phyloP scores from a whole-genome alignment of 768 basidiomycete species.

The Phylloporus sp. region DNA sequence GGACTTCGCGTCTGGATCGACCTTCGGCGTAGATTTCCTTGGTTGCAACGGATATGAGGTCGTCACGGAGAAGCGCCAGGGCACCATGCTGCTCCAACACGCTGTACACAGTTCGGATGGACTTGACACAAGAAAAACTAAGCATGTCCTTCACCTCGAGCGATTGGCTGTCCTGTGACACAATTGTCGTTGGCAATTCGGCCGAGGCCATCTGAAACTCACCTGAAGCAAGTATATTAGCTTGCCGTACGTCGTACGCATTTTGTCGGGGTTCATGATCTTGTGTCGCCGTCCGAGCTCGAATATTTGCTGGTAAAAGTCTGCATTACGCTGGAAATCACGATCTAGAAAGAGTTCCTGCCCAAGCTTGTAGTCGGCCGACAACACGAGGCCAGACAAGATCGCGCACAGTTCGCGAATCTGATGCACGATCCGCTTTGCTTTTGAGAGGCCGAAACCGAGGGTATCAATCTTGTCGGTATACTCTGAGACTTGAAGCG shows the following conservation, averaged over 20 bases:
- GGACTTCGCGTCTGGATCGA: conserved; percentile 71
- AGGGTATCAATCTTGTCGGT: conserved; percentile 88
- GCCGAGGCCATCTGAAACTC: conserved; percentile 11
- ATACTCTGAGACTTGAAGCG: conserved; percentile 80
- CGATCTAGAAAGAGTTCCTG: conserved; percentile 80
- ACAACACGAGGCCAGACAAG: conserved; percentile 76
- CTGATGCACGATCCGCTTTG: conserved; percentile 84
- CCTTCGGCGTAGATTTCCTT: conserved; percentile 76
- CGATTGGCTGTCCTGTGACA: conserved; percentile 75
- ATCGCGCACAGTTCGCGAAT: conserved; percentile 86
- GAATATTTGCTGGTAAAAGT: conserved; percentile 77
- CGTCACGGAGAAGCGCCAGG: conserved; percentile 68
- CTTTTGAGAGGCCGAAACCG: conserved; percentile 72
- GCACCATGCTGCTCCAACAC: conserved; percentile 64
- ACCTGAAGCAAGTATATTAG: conserved; percentile 82
- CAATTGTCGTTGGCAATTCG: not conserved
- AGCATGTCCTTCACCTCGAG: conserved; percentile 77
- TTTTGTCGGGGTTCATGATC: conserved; percentile 91
- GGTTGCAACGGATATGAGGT: conserved; percentile 71
- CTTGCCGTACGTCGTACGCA: conserved; percentile 87
- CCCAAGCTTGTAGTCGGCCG: conserved; percentile 85
- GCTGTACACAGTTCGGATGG: conserved; percentile 71
- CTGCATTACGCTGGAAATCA: conserved; percentile 75
- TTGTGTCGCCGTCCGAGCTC: conserved; percentile 83
- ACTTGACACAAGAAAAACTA: conserved; percentile 71